Base-by-base conservation (phyloP, 257 asterid species). In the Nemophila menziesii region DNA sequence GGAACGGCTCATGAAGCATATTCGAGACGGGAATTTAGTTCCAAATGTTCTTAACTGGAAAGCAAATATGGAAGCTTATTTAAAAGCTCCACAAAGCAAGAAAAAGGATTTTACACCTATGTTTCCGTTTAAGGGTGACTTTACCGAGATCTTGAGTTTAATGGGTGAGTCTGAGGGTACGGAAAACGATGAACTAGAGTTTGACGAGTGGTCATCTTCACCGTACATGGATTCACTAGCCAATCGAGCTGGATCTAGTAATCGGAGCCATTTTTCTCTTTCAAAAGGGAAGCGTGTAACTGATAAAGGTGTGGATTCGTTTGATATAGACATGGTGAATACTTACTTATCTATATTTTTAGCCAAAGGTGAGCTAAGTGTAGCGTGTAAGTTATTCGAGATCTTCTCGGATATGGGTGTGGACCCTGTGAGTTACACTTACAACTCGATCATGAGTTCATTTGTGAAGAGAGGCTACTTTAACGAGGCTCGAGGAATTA, bases 391-490 rank as follows among this genome's bases (percentile, higher is more conserved):
- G 57, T 52, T 89, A 48, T 81, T 89, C 33, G 98, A 89, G 78
- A 70, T 80, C 46, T 81, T 89, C 78, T 68, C 79, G 21, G 16
- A 43, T 37, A 57, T 69, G 71, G 96, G 98, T 0, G 67, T 72
- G 38, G 68, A 72, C 57, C 94, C 96, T 4, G 74, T 43, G 16
- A 51, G 79, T 65, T 84, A 80, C 80, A 76, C 94, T 33, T 89
- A 75, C 73, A 89, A 89, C 51, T 84, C 98, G 44, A 72, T 89
- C 36, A 78, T 84, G 95, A 74, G 93, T 56, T 74, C 87, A 4
- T 89, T 89, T 61, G 75, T 84, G 54, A 84, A 89, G 75, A 89
- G 73, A 58, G 96, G 98, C 20, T 86, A 89, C 69, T 68, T 89
- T 63, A 72, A 65, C 64, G 93, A 79, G 64, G 96, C 87, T 23